Base-by-base conservation (phyloP, 116 monocot species). In the Iris pallida region DNA sequence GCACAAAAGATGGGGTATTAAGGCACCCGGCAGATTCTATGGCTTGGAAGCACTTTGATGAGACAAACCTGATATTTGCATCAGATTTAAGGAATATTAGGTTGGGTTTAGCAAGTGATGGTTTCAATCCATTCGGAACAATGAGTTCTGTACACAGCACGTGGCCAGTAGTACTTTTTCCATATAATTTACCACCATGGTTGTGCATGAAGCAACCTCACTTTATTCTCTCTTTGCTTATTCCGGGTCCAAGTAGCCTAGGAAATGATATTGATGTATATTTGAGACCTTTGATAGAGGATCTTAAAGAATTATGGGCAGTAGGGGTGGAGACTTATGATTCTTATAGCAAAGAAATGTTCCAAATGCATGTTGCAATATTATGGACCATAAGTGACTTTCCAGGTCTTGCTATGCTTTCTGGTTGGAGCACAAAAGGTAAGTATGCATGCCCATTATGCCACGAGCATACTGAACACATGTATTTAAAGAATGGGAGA, bases 241-340 rank as follows among this genome's bases (percentile, higher is more conserved):
- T 72, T 72, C 52, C 62, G 0, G 15, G 62, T 2, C 63, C 52
- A 2, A 18, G 4, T 0, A 13, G 13, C 16, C 63, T 62, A 6
- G 70, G 20, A 5, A 70, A 76, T 47, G 45, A 54, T 8, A 63
- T 70, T 17, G 71, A 78, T 78, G 78, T 78, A 0, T 78, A 71
- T 49, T 78, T 72, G 40, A 40, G 66, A 43, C 72, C 78, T 49
- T 46, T 78, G 8, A 66, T 78, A 41, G 42, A 72, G 5, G 66
- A 78, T 12, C 20, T 72, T 3, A 71, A 71, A 41, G 55, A 70
- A 51, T 58, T 72, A n/a, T 72, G 71, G 54, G 47, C 64, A 40
- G 18, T n/a, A n/a, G n/a, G n/a, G n/a, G n/a, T n/a, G n/a, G n/a
- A n/a, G n/a, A n/a, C n/a, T n/a, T n/a, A n/a, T n/a, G n/a, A n/a